Evolutionary conservation across 345 rosid species (phyloP).

Genomic region (Citrus mangshanensis): DNA sequence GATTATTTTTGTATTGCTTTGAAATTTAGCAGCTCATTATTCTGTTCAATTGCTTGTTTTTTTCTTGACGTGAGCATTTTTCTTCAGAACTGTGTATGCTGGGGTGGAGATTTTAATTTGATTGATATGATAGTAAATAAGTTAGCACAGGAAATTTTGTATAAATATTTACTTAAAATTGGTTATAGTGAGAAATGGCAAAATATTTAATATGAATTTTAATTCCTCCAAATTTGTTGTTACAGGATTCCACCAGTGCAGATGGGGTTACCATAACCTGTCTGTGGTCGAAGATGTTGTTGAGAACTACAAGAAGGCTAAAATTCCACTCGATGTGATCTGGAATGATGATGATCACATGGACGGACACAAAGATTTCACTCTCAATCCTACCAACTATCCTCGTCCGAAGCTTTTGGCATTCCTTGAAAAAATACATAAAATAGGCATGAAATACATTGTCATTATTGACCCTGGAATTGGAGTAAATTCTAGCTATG

Average conservation of each 20-base stretch:
- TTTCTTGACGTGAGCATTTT: not conserved
- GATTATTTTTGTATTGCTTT: not conserved
- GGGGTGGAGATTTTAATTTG: not conserved
- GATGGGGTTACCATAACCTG: constrained; percentile 97
- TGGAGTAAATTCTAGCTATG: constrained; percentile 73
- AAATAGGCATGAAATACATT: constrained; percentile 86
- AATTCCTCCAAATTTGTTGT: constrained; percentile 8
- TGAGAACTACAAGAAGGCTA: constrained; percentile 69
- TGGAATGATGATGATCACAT: constrained; percentile 99
- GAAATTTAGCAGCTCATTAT: not conserved
- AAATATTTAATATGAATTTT: not conserved
- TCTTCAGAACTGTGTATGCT: not conserved
- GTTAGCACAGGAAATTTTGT: too few species aligned
- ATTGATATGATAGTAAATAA: too few species aligned
- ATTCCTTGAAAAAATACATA: constrained; percentile 79
- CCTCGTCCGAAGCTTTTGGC: constrained; percentile 79
- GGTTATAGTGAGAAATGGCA: not conserved
- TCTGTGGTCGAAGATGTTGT: constrained; percentile 97
- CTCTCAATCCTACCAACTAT: constrained; percentile 57
- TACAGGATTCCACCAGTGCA: constrained; percentile 93
- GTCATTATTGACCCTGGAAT: constrained; percentile 83
- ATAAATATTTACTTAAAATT: not conserved
- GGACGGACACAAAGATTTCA: constrained; percentile 95
- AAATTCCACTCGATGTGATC: constrained; percentile 90
- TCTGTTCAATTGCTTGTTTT: not conserved